phyloP scores from a whole-genome alignment of 106 monocot genomes.

The Agapanthus africanus region DNA sequence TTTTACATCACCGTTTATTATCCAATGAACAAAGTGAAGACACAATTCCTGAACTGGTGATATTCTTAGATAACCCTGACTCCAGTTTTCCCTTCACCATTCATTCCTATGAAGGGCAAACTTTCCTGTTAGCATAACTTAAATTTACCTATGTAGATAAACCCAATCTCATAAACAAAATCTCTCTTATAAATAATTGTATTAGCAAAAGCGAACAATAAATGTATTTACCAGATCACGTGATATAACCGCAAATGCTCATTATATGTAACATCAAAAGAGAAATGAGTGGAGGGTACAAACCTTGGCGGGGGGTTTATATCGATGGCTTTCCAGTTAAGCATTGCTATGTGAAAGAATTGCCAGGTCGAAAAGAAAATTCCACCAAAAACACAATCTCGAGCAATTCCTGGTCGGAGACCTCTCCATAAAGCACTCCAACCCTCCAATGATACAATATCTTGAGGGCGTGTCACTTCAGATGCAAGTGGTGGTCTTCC shows the following conservation, averaged over 20 bases:
- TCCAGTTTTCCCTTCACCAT: background rate
- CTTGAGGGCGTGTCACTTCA: conserved; percentile 47
- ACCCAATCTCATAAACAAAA: background rate
- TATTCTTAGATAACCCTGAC: background rate
- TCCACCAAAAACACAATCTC: conserved; percentile 82
- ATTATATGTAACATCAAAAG: conserved; percentile 1
- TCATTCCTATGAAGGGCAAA: background rate
- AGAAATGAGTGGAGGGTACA: background rate
- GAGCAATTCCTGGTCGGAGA: conserved; percentile 63
- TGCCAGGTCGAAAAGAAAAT: conserved; percentile 95
- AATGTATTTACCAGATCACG: background rate
- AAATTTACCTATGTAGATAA: background rate
- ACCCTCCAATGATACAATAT: conserved; percentile 72
- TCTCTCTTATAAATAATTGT: background rate
- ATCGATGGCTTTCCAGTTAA: conserved; percentile 74
- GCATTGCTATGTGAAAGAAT: conserved; percentile 76
- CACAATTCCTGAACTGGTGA: background rate
- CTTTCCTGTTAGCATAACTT: background rate
- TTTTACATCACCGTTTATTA: background rate
- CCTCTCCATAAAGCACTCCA: conserved; percentile 79
- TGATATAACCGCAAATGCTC: conserved; percentile 1
- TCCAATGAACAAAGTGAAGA: background rate
- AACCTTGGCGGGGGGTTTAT: conserved; percentile 80
- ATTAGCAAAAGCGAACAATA: background rate
- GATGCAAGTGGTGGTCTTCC: conserved; percentile 81